Conservation (phyloP, 495 filamentous ascomycete species). For the Letharia columbiana region DNA sequence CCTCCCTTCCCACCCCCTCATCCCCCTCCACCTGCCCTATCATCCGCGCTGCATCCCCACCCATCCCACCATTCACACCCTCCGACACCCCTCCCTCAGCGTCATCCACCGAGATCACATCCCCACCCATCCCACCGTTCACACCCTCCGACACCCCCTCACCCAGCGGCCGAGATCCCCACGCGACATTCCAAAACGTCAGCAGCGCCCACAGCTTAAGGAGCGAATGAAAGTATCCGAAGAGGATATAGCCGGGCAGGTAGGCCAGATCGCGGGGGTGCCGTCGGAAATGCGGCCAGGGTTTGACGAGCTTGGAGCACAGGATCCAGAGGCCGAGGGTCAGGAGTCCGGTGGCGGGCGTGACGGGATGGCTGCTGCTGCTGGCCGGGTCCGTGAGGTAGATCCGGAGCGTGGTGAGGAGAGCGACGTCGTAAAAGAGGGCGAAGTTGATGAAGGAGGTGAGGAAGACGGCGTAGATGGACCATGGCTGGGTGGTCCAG, state of each 20-base stretch:
- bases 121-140: no score
- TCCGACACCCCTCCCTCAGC: neutral
- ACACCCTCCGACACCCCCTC: neutral
- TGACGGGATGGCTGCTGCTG: neutral
- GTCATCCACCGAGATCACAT: neutral
- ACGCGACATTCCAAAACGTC: constrained; percentile 32
- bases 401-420: constrained; percentile 26
- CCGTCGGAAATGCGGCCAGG: constrained; percentile 47
- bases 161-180: neutral
- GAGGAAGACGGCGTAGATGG: constrained; percentile 52
- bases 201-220: constrained; percentile 55
- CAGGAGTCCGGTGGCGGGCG: neutral
- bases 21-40: no score
- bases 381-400: neutral
- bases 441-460: constrained; percentile 53
- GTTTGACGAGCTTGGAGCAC: constrained; percentile 50
- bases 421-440: constrained; percentile 43
- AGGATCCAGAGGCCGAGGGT: constrained; percentile 33
- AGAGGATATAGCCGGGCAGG: constrained; percentile 46
- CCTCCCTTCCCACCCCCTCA: no score
- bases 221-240: constrained; percentile 52
- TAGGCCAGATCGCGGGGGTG: constrained; percentile 48
- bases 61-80: neutral
- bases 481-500: constrained; percentile 46
- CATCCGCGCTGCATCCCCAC: no score